Conservation (phyloP, 805 yeast genomes). For the Hagleromyces aurorensis region DNA sequence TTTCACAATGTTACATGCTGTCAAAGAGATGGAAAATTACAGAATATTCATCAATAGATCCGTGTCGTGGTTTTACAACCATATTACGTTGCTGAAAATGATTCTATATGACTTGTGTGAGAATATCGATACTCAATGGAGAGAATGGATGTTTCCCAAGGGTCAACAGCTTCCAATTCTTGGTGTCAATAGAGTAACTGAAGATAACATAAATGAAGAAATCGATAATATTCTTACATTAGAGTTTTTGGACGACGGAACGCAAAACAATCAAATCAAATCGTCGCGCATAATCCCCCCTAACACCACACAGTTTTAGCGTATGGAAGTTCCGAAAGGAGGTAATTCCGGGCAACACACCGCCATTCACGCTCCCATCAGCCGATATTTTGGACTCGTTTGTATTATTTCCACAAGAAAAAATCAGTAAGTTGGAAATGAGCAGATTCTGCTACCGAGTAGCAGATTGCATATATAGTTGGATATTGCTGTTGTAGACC, state of each 20-base stretch:
- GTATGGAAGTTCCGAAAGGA: too few relatives aligned
- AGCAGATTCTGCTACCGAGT: too few relatives aligned
- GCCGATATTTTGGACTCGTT: too few relatives aligned
- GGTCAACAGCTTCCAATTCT: conserved; percentile 21
- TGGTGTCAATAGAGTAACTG: conserved; percentile 17
- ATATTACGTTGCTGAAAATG: conserved; percentile 30
- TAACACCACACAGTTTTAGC: too few relatives aligned
- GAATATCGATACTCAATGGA: conserved; percentile 29
- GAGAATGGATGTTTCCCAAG: conserved; percentile 32
- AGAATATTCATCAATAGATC: conserved; percentile 30
- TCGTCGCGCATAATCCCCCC: conserved; percentile 17
- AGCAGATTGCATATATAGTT: too few relatives aligned
- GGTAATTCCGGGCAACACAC: too few relatives aligned
- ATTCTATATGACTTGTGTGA: conserved; percentile 30
- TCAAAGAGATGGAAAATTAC: conserved; percentile 32
- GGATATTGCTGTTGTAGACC: too few relatives aligned
- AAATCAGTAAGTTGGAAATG: too few relatives aligned
- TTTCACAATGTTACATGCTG: conserved; percentile 29
- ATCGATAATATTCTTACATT: conserved; percentile 24
- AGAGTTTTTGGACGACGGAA: conserved; percentile 27
- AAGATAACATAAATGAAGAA: conserved; percentile 23
- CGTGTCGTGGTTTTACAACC: conserved; percentile 33
- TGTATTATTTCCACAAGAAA: too few relatives aligned
- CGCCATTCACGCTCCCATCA: too few relatives aligned
- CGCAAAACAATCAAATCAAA: conserved; percentile 23